A percentile compares a stretch with the other conserved stretches of the same genome.
phyloP scores from a whole-genome alignment of 345 rosid genomes.

The Eucalyptus marginata region DNA sequence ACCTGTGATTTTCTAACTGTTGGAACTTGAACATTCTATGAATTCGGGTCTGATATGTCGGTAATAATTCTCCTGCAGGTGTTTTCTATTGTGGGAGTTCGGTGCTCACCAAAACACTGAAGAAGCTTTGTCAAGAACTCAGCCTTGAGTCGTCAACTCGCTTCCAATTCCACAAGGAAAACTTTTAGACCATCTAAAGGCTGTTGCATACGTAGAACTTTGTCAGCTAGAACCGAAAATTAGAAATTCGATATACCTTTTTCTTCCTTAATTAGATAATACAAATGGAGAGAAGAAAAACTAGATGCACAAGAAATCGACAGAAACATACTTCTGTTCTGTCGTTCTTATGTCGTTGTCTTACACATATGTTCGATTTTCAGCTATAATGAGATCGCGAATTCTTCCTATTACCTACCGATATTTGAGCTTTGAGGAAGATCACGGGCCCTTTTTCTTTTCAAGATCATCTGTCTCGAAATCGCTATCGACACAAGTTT shows the following conservation, averaged over 20 bases:
- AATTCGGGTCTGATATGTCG: neutral
- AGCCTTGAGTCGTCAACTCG: constrained; percentile 59
- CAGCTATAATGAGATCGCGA: neutral
- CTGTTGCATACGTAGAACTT: neutral
- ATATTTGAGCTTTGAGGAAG: neutral
- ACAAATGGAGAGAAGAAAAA: neutral
- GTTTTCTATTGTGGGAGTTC: constrained; percentile 93
- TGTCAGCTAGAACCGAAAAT: neutral
- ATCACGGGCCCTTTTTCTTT: neutral
- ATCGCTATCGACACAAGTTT: neutral
- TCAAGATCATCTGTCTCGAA: neutral
- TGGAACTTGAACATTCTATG: neutral
- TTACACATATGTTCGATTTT: neutral
- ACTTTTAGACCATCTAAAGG: constrained; percentile 26
- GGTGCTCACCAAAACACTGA: constrained; percentile 41
- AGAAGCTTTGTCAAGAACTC: constrained; percentile 57
- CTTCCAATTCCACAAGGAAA: constrained; percentile 86
- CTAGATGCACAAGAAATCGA: neutral
- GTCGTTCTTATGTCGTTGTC: neutral
- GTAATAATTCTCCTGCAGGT: constrained; percentile 31
- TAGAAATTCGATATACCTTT: neutral
- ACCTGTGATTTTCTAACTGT: neutral
- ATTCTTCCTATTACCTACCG: neutral
- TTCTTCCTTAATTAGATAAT: neutral
- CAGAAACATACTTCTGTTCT: neutral